Conservation (phyloP, 2,329 filamentous ascomycete genomes). For the Colletotrichum orbiculare region DNA sequence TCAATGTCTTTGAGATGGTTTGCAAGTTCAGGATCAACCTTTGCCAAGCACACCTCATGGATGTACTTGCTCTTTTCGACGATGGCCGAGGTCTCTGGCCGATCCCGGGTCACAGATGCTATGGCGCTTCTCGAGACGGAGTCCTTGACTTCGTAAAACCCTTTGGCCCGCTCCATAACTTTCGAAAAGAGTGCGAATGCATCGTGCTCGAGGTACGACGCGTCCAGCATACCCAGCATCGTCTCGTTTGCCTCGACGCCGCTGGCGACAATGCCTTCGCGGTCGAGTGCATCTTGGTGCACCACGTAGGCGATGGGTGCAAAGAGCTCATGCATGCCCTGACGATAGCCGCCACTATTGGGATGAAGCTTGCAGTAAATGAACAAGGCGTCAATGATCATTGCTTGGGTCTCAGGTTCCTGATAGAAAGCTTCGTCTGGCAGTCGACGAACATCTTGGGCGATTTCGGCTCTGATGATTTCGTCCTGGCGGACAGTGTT, state of each 20-base stretch:
- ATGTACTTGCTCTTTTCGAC: conserved; percentile 88
- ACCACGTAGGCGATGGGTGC: conserved; percentile 90
- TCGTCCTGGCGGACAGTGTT: conserved; percentile 88
- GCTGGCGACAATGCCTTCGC: conserved; percentile 45
- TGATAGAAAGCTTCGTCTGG: conserved; percentile 94
- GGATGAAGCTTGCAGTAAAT: conserved; percentile 95
- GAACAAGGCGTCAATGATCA: conserved; percentile 90
- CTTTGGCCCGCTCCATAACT: conserved; percentile 88
- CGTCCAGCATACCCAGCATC: conserved; percentile 76
- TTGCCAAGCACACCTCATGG: conserved; percentile 82
- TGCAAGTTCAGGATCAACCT: conserved; percentile 85
- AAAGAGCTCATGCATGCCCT: conserved; percentile 97
- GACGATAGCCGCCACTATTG: conserved; percentile 87
- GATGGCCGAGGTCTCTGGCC: conserved; percentile 70
- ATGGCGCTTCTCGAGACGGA: conserved; percentile 39
- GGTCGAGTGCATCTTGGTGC: conserved; percentile 81
- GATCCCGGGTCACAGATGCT: conserved; percentile 39
- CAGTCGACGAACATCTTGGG: conserved; percentile 93
- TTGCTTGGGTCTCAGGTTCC: conserved; percentile 78
- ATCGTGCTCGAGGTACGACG: conserved; percentile 86
- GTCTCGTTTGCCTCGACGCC: conserved; percentile 55
- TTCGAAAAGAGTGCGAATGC: conserved; percentile 86
- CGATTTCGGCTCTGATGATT: conserved; percentile 84
- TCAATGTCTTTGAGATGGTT: conserved; percentile 85
- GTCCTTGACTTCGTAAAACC: conserved; percentile 82